phyloP scores from a whole-genome alignment of 306 rosid species.

The Malus sylvestris region DNA sequence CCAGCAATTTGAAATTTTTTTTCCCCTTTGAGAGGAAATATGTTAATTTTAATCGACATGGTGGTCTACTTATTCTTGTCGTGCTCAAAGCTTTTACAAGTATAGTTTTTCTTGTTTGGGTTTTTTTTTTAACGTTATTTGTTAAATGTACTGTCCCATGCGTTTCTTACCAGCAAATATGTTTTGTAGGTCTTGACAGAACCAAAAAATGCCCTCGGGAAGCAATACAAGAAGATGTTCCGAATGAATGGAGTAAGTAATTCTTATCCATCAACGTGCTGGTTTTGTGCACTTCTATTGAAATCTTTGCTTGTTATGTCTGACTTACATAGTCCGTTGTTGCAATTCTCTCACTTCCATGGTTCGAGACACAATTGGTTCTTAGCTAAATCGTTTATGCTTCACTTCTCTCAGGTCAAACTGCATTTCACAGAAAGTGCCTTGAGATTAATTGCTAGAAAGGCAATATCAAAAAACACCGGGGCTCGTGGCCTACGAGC shows the following conservation, averaged over 20 bases:
- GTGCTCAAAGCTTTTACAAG: neutral
- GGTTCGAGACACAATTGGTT: constrained; percentile 2
- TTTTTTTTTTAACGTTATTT: neutral
- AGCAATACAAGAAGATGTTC: constrained; percentile 92
- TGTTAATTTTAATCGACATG: neutral
- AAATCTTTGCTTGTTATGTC: neutral
- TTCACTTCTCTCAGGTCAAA: constrained; percentile 59
- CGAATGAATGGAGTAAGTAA: constrained; percentile 84
- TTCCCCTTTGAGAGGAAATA: neutral
- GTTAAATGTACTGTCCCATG: neutral
- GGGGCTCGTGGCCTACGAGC: constrained; percentile 91
- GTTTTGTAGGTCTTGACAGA: constrained; percentile 73
- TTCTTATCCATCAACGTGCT: neutral
- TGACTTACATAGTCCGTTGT: neutral
- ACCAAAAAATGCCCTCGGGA: constrained; percentile 93
- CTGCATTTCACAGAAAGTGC: constrained; percentile 65
- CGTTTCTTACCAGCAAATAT: constrained; percentile 16
- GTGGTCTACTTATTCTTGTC: neutral
- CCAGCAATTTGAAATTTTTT: neutral
- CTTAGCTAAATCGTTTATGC: constrained; percentile 10
- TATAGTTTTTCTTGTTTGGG: neutral
- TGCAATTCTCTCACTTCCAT: constrained; percentile 14
- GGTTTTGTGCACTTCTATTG: constrained; percentile 7
- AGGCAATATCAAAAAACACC: constrained; percentile 78
- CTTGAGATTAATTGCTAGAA: constrained; percentile 63